These are phyloP conservation scores for Skeletonema menzelii DNA, from an alignment of 108 stramenopile genomes.

Conservation along the genomic window DNA sequence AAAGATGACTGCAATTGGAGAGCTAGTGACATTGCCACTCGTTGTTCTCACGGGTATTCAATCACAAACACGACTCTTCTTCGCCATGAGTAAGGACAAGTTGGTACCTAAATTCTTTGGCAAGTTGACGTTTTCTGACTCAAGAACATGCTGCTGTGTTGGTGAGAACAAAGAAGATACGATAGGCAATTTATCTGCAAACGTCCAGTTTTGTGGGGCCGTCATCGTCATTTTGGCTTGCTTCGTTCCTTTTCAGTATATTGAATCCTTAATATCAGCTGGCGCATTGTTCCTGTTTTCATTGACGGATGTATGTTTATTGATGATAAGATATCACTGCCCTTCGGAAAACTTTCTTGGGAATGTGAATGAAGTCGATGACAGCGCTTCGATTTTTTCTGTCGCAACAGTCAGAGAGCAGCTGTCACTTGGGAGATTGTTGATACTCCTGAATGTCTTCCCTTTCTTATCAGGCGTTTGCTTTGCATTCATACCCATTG, in stretches of 20 bases:
- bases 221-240: constrained; percentile 66
- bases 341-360: constrained; percentile 29
- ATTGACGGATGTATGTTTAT: constrained; percentile 54
- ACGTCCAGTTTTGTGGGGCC: constrained; percentile 42
- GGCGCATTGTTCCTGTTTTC: constrained; percentile 73
- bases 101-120: constrained; percentile 77
- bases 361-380: constrained; percentile 6
- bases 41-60: constrained; percentile 86
- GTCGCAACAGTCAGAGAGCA: constrained; percentile 12
- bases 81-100: constrained; percentile 85
- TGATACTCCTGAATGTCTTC: constrained; percentile 36
- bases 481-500: constrained; percentile 13
- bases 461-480: constrained; percentile 24
- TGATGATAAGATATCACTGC: constrained; percentile 36
- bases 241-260: constrained; percentile 82
- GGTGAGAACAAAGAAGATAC: constrained; percentile 29
- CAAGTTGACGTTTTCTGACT: constrained; percentile 24
- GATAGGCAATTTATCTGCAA: constrained; percentile 67
- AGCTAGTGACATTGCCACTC: constrained; percentile 84
- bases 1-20: constrained; percentile 69
- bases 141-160: not conserved
- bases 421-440: constrained; percentile 22
- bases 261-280: constrained; percentile 82
- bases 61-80: constrained; percentile 85
- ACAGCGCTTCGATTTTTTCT: constrained; percentile 20